These are phyloP conservation scores for Phlyctochytrium planicorne DNA, from an alignment of 192 early-diverging fungal species.

Conservation along the genomic window DNA sequence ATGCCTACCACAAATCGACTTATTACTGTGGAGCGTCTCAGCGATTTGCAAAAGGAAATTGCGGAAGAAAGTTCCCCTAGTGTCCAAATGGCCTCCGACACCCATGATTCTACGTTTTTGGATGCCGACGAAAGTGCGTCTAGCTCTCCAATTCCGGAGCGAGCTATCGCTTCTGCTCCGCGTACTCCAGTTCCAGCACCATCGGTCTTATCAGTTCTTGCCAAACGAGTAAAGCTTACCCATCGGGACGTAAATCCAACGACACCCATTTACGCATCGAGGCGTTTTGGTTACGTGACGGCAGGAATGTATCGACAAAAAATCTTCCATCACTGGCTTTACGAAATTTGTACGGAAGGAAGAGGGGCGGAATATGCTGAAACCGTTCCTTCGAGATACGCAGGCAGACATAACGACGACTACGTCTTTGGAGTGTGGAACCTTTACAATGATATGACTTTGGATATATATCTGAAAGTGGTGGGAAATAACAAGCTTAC, in stretches of 20 bases:
- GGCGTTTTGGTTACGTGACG: constrained; percentile 31
- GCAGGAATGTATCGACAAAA: constrained; percentile 11
- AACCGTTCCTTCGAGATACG: not conserved
- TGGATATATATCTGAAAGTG: constrained; percentile 39
- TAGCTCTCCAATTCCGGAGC: too few species aligned
- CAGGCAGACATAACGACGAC: constrained; percentile 12
- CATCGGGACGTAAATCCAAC: too few species aligned
- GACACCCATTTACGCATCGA: too few species aligned
- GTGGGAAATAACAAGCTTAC: constrained; percentile 22
- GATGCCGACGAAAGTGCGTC: too few species aligned
- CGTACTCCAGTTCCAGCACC: not conserved
- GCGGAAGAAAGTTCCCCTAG: constrained; percentile 5
- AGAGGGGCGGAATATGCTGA: not conserved
- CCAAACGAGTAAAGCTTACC: too few species aligned
- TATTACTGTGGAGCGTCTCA: constrained; percentile 16
- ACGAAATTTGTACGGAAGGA: constrained; percentile 1
- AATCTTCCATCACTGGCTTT: constrained; percentile 38
- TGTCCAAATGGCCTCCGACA: not conserved
- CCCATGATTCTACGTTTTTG: too few species aligned
- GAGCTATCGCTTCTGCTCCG: too few species aligned
- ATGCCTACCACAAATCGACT: too few species aligned
- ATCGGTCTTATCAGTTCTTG: constrained; percentile 8
- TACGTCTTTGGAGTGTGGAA: not conserved
- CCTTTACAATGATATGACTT: constrained; percentile 31
- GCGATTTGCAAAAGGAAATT: constrained; percentile 28